These are phyloP conservation scores for Phytophthora citrophthora DNA, from an alignment of 352 stramenopile species.

Conservation along the genomic window DNA sequence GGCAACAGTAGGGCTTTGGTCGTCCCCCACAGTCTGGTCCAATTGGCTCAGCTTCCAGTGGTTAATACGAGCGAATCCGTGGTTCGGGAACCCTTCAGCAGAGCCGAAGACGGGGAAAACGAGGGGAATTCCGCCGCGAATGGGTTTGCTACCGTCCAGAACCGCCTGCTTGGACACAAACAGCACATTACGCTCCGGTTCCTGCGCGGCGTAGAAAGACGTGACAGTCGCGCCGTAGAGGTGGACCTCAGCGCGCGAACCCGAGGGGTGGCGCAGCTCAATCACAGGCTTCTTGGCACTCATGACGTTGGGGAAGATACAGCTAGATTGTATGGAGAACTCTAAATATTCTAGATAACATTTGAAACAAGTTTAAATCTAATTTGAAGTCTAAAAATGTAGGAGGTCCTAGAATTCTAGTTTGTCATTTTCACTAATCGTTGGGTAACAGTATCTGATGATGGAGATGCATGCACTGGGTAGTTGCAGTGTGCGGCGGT, in stretches of 20 bases:
- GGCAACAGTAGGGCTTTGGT: constrained; percentile 54
- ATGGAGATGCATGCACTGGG: background rate
- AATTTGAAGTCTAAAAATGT: background rate
- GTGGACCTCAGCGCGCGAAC: constrained; percentile 80
- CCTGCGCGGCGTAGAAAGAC: constrained; percentile 75
- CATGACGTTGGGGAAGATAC: constrained; percentile 9
- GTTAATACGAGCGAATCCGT: constrained; percentile 93
- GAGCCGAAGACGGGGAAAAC: constrained; percentile 97
- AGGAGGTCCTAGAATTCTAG: background rate
- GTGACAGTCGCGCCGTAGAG: constrained; percentile 94
- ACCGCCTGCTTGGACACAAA: constrained; percentile 92
- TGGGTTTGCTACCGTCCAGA: constrained; percentile 93
- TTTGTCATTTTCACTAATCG: background rate
- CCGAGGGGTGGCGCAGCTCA: constrained; percentile 68
- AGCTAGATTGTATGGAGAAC: no score
- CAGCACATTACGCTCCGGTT: constrained; percentile 87
- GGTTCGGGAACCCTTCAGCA: constrained; percentile 88
- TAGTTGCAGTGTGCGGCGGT: constrained; percentile 18
- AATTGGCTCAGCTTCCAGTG: constrained; percentile 70
- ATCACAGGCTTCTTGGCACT: constrained; percentile 43
- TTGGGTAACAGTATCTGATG: background rate
- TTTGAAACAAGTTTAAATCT: background rate
- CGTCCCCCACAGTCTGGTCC: constrained; percentile 45
- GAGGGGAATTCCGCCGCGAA: constrained; percentile 95
- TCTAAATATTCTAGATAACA: no score